Evolutionary conservation across 805 yeast species (phyloP).

Genomic region (Kluyveromyces lactis): DNA sequence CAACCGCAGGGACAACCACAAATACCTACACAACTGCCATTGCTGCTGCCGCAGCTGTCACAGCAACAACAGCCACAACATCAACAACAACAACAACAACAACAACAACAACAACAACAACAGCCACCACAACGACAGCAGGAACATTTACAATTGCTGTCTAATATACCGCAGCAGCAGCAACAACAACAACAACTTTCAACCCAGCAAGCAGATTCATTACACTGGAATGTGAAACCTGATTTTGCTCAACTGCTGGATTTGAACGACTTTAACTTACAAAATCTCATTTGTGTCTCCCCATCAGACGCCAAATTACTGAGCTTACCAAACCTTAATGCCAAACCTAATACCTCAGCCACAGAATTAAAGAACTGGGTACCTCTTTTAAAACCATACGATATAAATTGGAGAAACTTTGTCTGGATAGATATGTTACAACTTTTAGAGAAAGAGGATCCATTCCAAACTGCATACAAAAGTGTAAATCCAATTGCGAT

Average conservation of each 20-base stretch:
- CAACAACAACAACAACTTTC: background rate
- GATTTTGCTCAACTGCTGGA: background rate
- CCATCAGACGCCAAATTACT: constrained; percentile 1
- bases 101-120: too few species aligned
- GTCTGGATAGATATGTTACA: background rate
- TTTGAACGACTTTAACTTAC: background rate
- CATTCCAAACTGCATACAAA: background rate
- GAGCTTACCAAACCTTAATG: background rate
- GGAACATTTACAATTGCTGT: background rate
- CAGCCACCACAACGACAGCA: too few species aligned
- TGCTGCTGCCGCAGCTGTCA: too few species aligned
- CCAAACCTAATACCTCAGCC: background rate
- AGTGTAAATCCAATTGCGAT: background rate
- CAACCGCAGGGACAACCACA: too few species aligned
- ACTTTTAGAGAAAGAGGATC: constrained; percentile 1
- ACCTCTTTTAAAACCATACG: background rate
- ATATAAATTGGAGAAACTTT: constrained; percentile 2
- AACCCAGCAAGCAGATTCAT: background rate
- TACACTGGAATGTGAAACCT: background rate
- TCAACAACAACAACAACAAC: too few species aligned
- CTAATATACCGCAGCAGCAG: background rate
- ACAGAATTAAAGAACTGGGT: background rate
- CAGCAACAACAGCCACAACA: too few species aligned
- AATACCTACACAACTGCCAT: too few species aligned
- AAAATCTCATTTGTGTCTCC: constrained; percentile 2